Evolutionary conservation across 345 rosid genomes (phyloP).

Genomic region (Salix caprea): DNA sequence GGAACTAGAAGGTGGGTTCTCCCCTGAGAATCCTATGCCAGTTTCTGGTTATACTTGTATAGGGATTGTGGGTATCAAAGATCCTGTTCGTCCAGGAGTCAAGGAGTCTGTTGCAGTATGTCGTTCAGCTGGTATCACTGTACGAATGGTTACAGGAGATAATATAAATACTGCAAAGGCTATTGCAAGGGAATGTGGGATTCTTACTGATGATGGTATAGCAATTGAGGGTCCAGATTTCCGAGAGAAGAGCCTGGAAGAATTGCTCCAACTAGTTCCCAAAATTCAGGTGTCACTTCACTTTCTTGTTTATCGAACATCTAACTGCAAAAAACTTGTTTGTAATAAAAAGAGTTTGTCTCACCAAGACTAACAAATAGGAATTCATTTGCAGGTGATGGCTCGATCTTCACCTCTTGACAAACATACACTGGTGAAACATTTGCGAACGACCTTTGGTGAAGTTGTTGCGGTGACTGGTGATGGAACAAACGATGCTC

Average conservation of each 20-base stretch:
- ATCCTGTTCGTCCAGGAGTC: slow-evolving; percentile 94
- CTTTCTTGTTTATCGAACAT: neutral
- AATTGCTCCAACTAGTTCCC: slow-evolving; percentile 65
- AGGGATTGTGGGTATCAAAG: slow-evolving; percentile 88
- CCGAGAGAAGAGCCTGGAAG: slow-evolving; percentile 73
- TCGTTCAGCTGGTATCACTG: slow-evolving; percentile 82
- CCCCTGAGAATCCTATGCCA: slow-evolving; percentile 55
- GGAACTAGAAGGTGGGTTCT: slow-evolving; percentile 55
- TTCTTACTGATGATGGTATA: slow-evolving; percentile 71
- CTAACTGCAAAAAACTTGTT: neutral
- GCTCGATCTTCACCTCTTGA: slow-evolving; percentile 94
- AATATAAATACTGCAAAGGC: slow-evolving; percentile 91
- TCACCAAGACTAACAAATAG: neutral
- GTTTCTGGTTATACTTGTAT: slow-evolving; percentile 53
- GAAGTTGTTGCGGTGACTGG: slow-evolving; percentile 88
- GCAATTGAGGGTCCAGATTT: slow-evolving; percentile 89
- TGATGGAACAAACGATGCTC: slow-evolving; percentile 97
- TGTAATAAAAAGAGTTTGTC: neutral
- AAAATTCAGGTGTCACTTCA: slow-evolving; percentile 65
- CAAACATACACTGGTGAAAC: slow-evolving; percentile 83
- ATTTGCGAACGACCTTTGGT: slow-evolving; percentile 71
- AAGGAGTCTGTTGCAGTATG: slow-evolving; percentile 83
- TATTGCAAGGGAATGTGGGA: slow-evolving; percentile 92
- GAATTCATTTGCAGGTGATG: slow-evolving; percentile 62
- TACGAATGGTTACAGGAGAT: slow-evolving; percentile 97